phyloP scores from a whole-genome alignment of 2,329 filamentous ascomycete species.

The Colletotrichum sp. region DNA sequence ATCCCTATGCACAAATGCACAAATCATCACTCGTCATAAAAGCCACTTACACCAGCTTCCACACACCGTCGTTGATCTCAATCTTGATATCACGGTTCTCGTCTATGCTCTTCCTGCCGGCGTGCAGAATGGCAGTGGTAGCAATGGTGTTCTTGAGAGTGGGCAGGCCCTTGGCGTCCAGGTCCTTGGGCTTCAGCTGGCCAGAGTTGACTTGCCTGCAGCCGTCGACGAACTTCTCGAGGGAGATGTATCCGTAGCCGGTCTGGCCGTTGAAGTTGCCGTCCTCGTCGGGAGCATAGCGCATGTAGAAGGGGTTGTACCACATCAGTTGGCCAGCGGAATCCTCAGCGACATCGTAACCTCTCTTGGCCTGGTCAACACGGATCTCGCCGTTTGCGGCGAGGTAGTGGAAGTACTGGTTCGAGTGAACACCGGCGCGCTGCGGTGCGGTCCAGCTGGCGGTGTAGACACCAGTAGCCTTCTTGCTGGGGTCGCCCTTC shows the following conservation, averaged over 20 bases:
- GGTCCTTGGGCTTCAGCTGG: constrained; percentile 71
- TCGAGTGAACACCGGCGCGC: constrained; percentile 91
- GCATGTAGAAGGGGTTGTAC: constrained; percentile 97
- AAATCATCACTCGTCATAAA: not conserved
- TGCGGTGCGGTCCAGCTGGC: constrained; percentile 94
- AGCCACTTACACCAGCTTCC: constrained; percentile 63
- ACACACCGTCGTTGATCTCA: constrained; percentile 65
- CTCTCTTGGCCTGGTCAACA: constrained; percentile 91
- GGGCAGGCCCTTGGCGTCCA: constrained; percentile 82
- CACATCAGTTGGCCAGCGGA: constrained; percentile 72
- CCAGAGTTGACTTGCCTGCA: constrained; percentile 81
- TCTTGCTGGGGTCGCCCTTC: constrained; percentile 69
- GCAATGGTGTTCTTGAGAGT: constrained; percentile 89
- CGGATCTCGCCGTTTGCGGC: constrained; percentile 83
- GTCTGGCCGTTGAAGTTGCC: constrained; percentile 92
- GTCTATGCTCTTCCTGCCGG: constrained; percentile 83
- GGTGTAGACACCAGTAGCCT: constrained; percentile 89
- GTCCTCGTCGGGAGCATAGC: constrained; percentile 91
- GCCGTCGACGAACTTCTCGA: constrained; percentile 95
- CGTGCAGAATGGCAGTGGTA: constrained; percentile 90
- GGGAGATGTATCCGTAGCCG: constrained; percentile 91
- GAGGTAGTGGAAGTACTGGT: constrained; percentile 97
- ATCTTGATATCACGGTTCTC: constrained; percentile 82
- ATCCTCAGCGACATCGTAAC: constrained; percentile 94
- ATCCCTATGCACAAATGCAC: constrained; percentile 3